These are phyloP conservation scores for Psilocybe cubensis DNA, from an alignment of 768 basidiomycete species.

Conservation along the genomic window DNA sequence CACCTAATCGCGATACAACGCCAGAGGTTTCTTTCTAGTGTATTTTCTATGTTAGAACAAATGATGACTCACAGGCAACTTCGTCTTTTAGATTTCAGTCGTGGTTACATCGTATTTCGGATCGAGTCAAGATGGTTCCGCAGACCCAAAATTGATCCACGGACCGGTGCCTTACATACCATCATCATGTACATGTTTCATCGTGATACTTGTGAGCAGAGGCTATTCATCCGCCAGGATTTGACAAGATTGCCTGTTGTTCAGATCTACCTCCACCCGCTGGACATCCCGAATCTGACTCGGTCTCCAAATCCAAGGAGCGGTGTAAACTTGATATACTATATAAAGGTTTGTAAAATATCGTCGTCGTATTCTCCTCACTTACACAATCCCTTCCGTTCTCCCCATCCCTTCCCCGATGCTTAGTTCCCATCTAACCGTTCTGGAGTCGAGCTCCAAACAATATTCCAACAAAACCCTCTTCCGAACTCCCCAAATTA, in stretches of 20 bases:
- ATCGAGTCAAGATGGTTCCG: slow-evolving; percentile 39
- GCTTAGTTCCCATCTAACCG: slow-evolving; percentile 61
- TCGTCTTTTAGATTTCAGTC: slow-evolving; percentile 18
- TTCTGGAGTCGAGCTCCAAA: slow-evolving; percentile 60
- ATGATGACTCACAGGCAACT: slow-evolving; percentile 31
- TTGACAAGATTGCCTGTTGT: slow-evolving; percentile 33
- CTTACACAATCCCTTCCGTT: slow-evolving; percentile 13
- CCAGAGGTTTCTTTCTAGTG: background rate
- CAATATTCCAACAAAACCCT: slow-evolving; percentile 52
- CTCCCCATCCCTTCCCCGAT: slow-evolving; percentile 31
- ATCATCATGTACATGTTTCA: slow-evolving; percentile 36
- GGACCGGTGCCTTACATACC: slow-evolving; percentile 33
- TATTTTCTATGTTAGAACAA: slow-evolving; percentile 17
- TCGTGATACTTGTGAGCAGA: slow-evolving; percentile 29
- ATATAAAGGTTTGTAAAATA: slow-evolving; percentile 21
- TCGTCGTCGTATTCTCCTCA: slow-evolving; percentile 14
- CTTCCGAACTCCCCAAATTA: slow-evolving; percentile 61
- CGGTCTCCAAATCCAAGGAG: slow-evolving; percentile 30
- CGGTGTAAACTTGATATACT: slow-evolving; percentile 17
- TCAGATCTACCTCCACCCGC: slow-evolving; percentile 33
- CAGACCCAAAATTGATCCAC: slow-evolving; percentile 36
- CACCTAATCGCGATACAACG: background rate
- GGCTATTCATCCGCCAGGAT: slow-evolving; percentile 35
- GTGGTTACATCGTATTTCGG: slow-evolving; percentile 25
- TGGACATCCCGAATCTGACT: slow-evolving; percentile 36